Base-by-base conservation (phyloP, 805 yeast genomes). In the Lipomyces spencermartinsiae region DNA sequence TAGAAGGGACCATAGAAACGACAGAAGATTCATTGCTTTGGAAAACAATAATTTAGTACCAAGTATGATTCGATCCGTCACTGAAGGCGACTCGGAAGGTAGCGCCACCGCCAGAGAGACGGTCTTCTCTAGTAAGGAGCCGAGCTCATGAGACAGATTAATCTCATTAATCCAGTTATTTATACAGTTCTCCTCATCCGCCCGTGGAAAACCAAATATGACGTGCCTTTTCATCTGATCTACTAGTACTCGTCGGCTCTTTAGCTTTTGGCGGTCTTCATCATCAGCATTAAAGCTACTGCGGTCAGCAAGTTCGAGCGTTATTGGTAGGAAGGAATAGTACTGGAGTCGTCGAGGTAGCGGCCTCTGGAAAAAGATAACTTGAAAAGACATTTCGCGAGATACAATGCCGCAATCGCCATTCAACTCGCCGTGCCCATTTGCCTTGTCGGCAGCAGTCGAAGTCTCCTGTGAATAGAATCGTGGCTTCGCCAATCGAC, bases 261-360 rank as follows among this genome's bases (percentile, higher is more conserved):
- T n/a, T 64, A 51, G 59, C 59, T 39, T 64, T 46, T 29, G 68
- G 43, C 77, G 78, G 59, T 75, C 76, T 29, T 68, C 71, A 16
- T 75, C 74, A 16, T 71, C 72, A 43, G 75, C 74, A 16, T 76
- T 68, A 2, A 58, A 54, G 35, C 66, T 72, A 19, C 71, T 58
- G 63, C 76, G 74, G 59, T 78, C 82, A 1, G 80, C 78, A 14
- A 84, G 76, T 16, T 88, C 89, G 9, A 93, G 82, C 2, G 86
- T 79, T 2, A 92, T 90, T 0, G 97, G 96, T n/a, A 83, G 80
- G 2, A 88, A 76, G 0, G 97, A 88, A 71, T 86, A 89, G 76
- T 90, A 92, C 72, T 93, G 97, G 82, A 93, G 83, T 67, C 85
- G 84, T 35, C 82, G 82, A 22, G 89, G 86, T 57, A 85, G 83